Evolutionary conservation across 2,329 filamentous ascomycete species (phyloP), one percentile per base, ranked within the genome.

Genomic region (Rachicladosporium sp.): DNA sequence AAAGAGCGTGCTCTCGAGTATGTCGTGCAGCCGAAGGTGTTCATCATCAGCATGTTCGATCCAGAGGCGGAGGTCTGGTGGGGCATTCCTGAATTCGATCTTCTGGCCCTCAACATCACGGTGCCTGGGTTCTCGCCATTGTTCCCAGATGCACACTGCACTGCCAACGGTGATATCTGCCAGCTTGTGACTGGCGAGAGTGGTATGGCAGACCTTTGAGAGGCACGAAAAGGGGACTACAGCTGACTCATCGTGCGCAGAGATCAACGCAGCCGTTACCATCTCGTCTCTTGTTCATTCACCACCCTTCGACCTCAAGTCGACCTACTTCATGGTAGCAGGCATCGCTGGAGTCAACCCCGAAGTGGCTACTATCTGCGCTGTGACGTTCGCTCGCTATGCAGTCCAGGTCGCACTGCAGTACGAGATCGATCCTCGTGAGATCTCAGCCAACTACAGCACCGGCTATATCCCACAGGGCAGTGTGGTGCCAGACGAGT

Each of bases 321-420:
- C 65, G 36, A 80, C 81, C 1, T 87, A 87, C 61, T 84, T 85
- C 59, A 59, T 87, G 42, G 58, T 83, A 29, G 75, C 71, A 1
- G 82, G 82, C 3, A 85, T 88, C 45, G 81, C 77, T 1, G 82
- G 82, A n/a, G 68, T 84, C 31, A 84, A 76, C 56, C 82, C 82
- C 1, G 72, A 77, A 44, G 60, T 74, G 15, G 76, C 70, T 12
- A 84, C 81, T 0, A 66, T 81, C 4, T 75, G 72, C 32, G 71
- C 72, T 31, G 80, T 83, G 0, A 78, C 78, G 1, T 73, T 87
- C 38, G 71, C 77, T 30, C 70, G 74, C 15, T 87, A 77, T 52
- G 74, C 79, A 0, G 71, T 87, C 4, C 82, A 87, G 53, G 80
- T 85, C 2, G 80, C 77, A 0, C 64, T 86, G 39, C 81, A 87